A percentile compares a stretch with the other conserved stretches of the same genome.
Conservation (phyloP, 179 eudicot species). For the Camellia oleifera region DNA sequence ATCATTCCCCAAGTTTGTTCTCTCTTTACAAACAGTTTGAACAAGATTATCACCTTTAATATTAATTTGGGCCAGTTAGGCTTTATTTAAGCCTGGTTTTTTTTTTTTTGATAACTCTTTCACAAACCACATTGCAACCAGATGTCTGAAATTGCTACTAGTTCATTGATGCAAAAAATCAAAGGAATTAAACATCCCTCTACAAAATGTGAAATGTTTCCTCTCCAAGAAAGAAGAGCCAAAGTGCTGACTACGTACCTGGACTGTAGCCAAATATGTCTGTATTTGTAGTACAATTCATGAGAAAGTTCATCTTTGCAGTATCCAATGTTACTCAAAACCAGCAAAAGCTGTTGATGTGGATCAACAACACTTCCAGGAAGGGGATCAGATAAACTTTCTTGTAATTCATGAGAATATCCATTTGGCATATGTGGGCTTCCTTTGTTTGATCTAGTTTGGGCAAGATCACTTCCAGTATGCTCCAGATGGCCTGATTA, state of each 20-base stretch:
- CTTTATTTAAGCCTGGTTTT: too few relatives aligned
- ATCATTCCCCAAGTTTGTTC: too few relatives aligned
- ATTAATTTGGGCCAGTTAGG: too few relatives aligned
- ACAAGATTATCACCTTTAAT: too few relatives aligned
- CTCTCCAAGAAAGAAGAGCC: neutral
- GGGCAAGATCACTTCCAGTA: conserved; percentile 62
- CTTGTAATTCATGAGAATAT: conserved; percentile 45
- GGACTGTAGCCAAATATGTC: conserved; percentile 66
- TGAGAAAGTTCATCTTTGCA: conserved; percentile 90
- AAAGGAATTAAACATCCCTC: too few relatives aligned
- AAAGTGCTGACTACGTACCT: conserved; percentile 40
- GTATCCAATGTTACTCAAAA: conserved; percentile 91
- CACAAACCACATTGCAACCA: too few relatives aligned
- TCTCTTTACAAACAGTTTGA: too few relatives aligned
- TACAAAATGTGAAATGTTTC: neutral
- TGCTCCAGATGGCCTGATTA: conserved; percentile 77
- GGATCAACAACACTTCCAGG: conserved; percentile 76
- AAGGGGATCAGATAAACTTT: conserved; percentile 50
- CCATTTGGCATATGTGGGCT: conserved; percentile 59
- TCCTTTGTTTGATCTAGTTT: conserved; percentile 50
- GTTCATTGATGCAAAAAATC: neutral
- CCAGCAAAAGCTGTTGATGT: conserved; percentile 82
- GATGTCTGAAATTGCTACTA: neutral
- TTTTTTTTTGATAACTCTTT: too few relatives aligned
- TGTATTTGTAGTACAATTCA: conserved; percentile 76